Percentiles rank a stretch among this genome's conserved stretches.
These are phyloP conservation scores for Thalassiosira ordinaria DNA, from an alignment of 352 stramenopile genomes.

Conservation along the genomic window DNA sequence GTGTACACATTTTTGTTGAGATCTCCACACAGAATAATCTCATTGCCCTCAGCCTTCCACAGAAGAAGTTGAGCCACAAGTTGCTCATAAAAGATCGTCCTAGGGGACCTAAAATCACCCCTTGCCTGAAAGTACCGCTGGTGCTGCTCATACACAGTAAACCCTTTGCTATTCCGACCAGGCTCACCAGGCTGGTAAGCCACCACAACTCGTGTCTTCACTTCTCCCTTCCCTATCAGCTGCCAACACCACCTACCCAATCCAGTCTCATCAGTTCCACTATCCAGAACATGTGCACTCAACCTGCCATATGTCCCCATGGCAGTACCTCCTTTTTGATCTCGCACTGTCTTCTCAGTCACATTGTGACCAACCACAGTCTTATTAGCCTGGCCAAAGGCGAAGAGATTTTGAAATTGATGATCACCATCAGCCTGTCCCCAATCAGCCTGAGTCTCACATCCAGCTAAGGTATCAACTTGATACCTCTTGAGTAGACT, in stretches of 20 bases:
- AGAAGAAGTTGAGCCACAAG: not conserved
- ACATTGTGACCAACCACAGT: not conserved
- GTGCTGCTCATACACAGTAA: not conserved
- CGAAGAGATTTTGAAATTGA: not conserved
- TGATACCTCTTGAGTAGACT: not conserved
- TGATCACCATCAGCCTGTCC: not conserved
- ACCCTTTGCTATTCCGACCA: not conserved
- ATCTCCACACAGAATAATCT: constrained; percentile 22
- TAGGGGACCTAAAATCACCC: not conserved
- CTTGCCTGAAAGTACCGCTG: not conserved
- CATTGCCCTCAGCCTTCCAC: constrained; percentile 12
- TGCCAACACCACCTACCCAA: too few species aligned
- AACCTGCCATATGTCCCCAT: not conserved
- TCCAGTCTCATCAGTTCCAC: too few species aligned
- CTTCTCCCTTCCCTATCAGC: too few species aligned
- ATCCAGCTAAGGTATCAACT: not conserved
- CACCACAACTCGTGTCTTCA: too few species aligned
- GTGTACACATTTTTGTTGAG: constrained; percentile 36
- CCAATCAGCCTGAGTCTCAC: constrained; percentile 10
- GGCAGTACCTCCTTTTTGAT: not conserved
- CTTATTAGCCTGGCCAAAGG: not conserved
- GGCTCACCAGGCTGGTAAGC: too few species aligned
- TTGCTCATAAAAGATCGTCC: not conserved
- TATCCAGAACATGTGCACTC: too few species aligned
- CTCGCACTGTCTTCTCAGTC: not conserved